Base-by-base conservation (phyloP, 2,329 filamentous ascomycete species). In the Fusarium coicis region DNA sequence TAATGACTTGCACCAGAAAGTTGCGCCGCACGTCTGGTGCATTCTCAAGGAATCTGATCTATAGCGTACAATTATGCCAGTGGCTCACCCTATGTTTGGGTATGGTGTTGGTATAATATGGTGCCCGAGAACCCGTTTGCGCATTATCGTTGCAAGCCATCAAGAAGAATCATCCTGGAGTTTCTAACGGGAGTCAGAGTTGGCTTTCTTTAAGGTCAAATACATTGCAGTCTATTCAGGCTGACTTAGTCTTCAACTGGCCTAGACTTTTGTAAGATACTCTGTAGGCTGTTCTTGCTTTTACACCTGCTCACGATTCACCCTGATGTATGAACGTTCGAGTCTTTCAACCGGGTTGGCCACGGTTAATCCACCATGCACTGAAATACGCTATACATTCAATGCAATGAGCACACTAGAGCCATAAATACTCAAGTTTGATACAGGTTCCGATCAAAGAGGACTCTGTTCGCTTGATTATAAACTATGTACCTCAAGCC, bases 161-260 rank as follows among this genome's bases (percentile, higher is more conserved):
- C 34, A 14, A 23, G 21, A 32, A 2, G 28, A n/a, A 12, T 15
- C 15, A 32, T 49, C 21, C 10, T 32, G 10, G 1, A 14, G 9
- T 47, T 21, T 10, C 6, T 3, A 5, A 21, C 4, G 14, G 9
- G 19, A 12, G 21, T 9, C 21, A 32, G 15, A 18, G 10, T 23
- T 23, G 11, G 10, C 46, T 23, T n/a, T 32, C 10, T 36, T 6
- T 37, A 18, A 18, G 2, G 18, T 49, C 23, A 14, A 7, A 50
- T 2, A 15, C 7, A 5, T 7, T 10, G 11, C 4, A 32, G 21
- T 49, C 7, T n/a, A 7, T n/a, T 7, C 3, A 47, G 28, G 4
- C 19, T 11, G 7, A 16, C 2, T 1, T 8, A 9, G 10, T 30
- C 10, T 18, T 30, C 2, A 9, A 2, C 4, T 9, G 28, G 3